Base-by-base conservation (phyloP, 345 rosid genomes). In the Erysimum cheiranthoides region DNA sequence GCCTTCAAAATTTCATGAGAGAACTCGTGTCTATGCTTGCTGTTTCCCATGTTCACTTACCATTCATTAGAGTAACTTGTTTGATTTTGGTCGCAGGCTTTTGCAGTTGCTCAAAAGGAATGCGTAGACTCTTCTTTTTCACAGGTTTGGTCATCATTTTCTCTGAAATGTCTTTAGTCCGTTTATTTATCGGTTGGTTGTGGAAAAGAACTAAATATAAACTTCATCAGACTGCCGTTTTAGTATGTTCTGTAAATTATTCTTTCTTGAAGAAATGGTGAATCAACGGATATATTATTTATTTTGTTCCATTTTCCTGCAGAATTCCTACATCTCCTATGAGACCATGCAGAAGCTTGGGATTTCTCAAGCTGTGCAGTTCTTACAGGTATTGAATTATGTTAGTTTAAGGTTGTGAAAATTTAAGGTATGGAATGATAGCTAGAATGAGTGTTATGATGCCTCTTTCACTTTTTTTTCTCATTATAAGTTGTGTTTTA, bases 111-210 rank as follows among this genome's bases (percentile, higher is more conserved):
- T 59, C 99, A 94, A 79, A 90, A 82, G 85, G 97, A 94, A 78
- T 90, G 99, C 34, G 84, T 92, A 28, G 97, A 90, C 80, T 92
- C 99, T 46, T 86, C 86, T 79, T 92, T 90, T 75, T 94, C 97
- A 27, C 99, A 92, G 99, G 99, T 94, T 72, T 68, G 82, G 10
- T 47, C 40, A 49, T 43, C 70, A 6, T 35, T 70, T 39, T 31
- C 65, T 39, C 14, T 46, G 10, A 38, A 30, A 4, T 21, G 27
- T 52, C 17, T 36, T 21, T 34, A 49, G 14, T 71, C 36, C 2
- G 14, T 64, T 56, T 32, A 71, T 59, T 60, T 31, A 28, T 35
- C 57, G 46, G 7, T 30, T 66, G 27, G 61, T 34, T 61, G 21
- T 25, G 10, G 39, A 52, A 17, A 7, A 51, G 0, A 34, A 21